Evolutionary conservation across 768 basidiomycete genomes (phyloP).

Genomic region (Suillus spraguei): DNA sequence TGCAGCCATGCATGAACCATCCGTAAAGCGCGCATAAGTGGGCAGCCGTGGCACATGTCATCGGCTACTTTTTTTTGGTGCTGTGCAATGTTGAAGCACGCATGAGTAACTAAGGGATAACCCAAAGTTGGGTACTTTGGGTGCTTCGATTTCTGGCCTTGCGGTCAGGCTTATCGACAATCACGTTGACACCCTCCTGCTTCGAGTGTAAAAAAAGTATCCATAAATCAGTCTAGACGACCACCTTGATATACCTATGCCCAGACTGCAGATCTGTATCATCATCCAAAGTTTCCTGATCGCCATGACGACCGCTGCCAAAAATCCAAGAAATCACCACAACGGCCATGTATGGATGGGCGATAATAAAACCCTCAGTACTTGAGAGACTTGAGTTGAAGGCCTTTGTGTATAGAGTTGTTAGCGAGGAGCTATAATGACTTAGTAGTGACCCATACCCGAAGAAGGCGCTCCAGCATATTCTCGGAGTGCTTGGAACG

Average conservation of each 20-base stretch:
- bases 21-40: not conserved
- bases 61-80: not conserved
- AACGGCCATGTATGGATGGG: conserved; percentile 25
- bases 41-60: not conserved
- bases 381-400: conserved; percentile 19
- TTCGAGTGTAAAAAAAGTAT: not conserved
- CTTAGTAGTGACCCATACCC: conserved; percentile 43
- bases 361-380: conserved; percentile 14
- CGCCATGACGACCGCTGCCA: conserved; percentile 14
- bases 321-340: conserved; percentile 15
- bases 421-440: conserved; percentile 6
- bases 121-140: not conserved
- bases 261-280: conserved; percentile 20
- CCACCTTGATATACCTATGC: conserved; percentile 22
- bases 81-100: not conserved
- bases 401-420: conserved; percentile 14
- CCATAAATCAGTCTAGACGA: conserved; percentile 25
- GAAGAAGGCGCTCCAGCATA: conserved; percentile 62
- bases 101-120: not conserved
- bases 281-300: conserved; percentile 21
- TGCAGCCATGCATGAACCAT: conserved; percentile 3
- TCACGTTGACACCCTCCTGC: not conserved
- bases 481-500: conserved; percentile 69
- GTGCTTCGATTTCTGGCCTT: not conserved
- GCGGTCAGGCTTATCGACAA: not conserved